Conservation (phyloP, 1,284 basidiomycete genomes). For the Cutaneotrichosporon arboriforme region DNA sequence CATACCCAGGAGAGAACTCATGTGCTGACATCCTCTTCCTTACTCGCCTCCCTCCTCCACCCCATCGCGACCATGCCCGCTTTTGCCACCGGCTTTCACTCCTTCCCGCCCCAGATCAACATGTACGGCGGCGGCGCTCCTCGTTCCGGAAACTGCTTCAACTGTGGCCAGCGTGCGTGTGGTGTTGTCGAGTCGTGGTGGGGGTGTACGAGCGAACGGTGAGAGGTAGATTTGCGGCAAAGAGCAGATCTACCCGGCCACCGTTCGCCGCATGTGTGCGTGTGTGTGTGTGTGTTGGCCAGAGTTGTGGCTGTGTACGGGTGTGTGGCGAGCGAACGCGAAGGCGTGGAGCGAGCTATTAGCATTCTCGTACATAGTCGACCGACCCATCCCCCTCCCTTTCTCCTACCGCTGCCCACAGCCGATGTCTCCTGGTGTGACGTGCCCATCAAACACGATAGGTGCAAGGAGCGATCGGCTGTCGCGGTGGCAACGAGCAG, state of each 20-base stretch:
- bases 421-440: neutral
- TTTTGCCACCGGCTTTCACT: neutral
- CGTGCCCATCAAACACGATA: neutral
- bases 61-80: neutral
- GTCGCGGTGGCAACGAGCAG: neutral
- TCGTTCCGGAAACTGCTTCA: conserved; percentile 45
- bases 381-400: conserved; percentile 1
- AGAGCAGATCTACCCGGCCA: no score
- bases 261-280: no score
- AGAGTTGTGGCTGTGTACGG: conserved; percentile 26
- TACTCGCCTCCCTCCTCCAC: neutral
- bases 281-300: conserved; percentile 1
- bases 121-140: conserved; percentile 33
- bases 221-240: no score
- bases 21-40: neutral
- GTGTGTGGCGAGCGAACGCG: conserved; percentile 31
- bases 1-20: neutral
- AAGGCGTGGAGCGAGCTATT: conserved; percentile 25
- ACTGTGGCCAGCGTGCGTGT: conserved; percentile 46
- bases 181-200: conserved; percentile 6
- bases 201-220: neutral
- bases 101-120: conserved; percentile 13
- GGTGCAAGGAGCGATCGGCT: neutral
- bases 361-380: conserved; percentile 28
- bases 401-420: neutral